Evolutionary conservation across 495 filamentous ascomycete genomes (phyloP).

Genomic region (Trichoderma reesei): DNA sequence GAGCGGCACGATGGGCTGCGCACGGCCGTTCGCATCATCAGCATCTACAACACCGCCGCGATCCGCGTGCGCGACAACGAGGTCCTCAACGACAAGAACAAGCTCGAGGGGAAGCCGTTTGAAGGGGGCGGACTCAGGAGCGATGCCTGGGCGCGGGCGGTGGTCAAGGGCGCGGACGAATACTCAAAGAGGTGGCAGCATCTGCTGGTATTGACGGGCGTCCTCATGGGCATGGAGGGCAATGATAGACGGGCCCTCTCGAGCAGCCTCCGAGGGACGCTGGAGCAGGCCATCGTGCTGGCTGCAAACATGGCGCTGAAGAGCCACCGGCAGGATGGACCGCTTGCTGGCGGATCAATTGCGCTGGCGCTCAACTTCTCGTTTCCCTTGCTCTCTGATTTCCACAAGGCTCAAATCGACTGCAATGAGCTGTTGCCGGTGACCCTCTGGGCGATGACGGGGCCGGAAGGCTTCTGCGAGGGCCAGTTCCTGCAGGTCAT

Average conservation of each 20-base stretch:
- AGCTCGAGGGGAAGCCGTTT: not conserved
- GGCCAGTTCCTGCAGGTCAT: slow-evolving; percentile 75
- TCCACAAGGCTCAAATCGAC: slow-evolving; percentile 46
- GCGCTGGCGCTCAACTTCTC: slow-evolving; percentile 68
- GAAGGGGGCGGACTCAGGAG: slow-evolving; percentile 41
- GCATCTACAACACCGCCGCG: slow-evolving; percentile 80
- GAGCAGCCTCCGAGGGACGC: slow-evolving; percentile 50
- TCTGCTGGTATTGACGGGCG: slow-evolving; percentile 65
- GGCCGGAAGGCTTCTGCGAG: slow-evolving; percentile 64
- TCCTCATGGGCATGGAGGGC: slow-evolving; percentile 72
- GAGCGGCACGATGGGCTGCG: slow-evolving; percentile 58
- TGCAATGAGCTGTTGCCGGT: slow-evolving; percentile 69
- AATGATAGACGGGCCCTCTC: slow-evolving; percentile 55
- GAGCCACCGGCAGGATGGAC: slow-evolving; percentile 33
- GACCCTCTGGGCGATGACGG: slow-evolving; percentile 55
- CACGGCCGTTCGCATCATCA: slow-evolving; percentile 65
- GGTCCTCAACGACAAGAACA: slow-evolving; percentile 28
- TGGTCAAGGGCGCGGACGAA: slow-evolving; percentile 77
- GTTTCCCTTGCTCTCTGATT: slow-evolving; percentile 62
- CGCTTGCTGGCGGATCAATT: slow-evolving; percentile 49
- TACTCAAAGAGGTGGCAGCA: slow-evolving; percentile 83
- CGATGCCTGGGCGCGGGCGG: slow-evolving; percentile 76
- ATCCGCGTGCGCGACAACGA: slow-evolving; percentile 50
- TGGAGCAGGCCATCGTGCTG: slow-evolving; percentile 68
- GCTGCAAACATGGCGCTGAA: slow-evolving; percentile 70